phyloP scores from a whole-genome alignment of 2,329 filamentous ascomycete species.

The Parascedosporium putredinis region DNA sequence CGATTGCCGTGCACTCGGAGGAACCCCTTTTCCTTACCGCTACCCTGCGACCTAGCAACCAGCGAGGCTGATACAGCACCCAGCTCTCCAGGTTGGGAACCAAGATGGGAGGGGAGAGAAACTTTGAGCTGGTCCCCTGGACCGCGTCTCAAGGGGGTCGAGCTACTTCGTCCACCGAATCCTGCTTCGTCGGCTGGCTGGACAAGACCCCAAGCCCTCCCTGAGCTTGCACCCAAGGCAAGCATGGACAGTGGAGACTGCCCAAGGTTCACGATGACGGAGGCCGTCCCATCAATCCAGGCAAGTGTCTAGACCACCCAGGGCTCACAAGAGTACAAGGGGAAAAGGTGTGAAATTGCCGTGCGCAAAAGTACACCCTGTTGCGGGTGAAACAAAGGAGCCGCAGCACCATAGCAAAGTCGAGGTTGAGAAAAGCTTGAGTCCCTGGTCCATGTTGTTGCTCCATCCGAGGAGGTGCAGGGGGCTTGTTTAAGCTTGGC shows the following conservation, averaged over 20 bases:
- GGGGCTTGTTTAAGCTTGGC: background rate
- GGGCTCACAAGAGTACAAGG: background rate
- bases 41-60: background rate
- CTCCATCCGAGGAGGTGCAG: background rate
- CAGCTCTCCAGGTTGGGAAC: background rate
- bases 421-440: constrained; percentile 2
- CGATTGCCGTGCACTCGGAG: background rate
- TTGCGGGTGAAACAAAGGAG: background rate
- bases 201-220: no score
- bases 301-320: background rate
- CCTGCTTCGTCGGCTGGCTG: no score
- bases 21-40: background rate
- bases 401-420: background rate
- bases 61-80: background rate
- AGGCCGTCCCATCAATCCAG: background rate
- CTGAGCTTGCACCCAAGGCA: no score
- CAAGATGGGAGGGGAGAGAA: background rate
- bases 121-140: background rate
- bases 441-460: background rate
- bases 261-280: background rate
- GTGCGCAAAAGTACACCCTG: background rate
- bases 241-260: no score
- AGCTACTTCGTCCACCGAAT: no score
- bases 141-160: background rate
- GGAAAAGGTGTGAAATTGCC: background rate